A percentile compares a stretch with the other conserved stretches of the same genome.
phyloP scores from a whole-genome alignment of 2,329 filamentous ascomycete genomes.

The Curvularia spicifera region DNA sequence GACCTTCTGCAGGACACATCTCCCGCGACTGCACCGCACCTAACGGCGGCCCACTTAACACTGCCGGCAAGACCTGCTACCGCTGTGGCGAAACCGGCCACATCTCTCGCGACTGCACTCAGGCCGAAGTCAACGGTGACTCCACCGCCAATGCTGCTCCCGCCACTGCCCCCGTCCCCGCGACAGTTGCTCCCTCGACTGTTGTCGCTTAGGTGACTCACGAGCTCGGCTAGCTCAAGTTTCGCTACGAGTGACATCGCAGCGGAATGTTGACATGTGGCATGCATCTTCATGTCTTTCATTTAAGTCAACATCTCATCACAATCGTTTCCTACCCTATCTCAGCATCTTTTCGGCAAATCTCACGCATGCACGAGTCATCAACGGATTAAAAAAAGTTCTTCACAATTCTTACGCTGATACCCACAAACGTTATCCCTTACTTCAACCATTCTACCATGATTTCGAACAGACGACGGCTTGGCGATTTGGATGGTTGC shows the following conservation, averaged over 20 bases:
- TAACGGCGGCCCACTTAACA: conserved; percentile 94
- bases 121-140: conserved; percentile 64
- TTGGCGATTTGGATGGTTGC: conserved; percentile 44
- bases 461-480: conserved; percentile 46
- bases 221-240: conserved; percentile 3
- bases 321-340: conserved; percentile 44
- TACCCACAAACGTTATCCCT: conserved; percentile 52
- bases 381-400: conserved; percentile 46
- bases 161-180: conserved; percentile 43
- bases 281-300: conserved; percentile 21
- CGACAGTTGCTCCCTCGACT: conserved; percentile 50
- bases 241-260: conserved; percentile 30
- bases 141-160: conserved; percentile 34
- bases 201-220: conserved; percentile 43
- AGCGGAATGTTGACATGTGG: conserved; percentile 14
- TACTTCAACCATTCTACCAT: conserved; percentile 47
- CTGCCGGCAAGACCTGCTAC: conserved; percentile 98
- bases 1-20: conserved; percentile 70
- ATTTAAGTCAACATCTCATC: conserved; percentile 24
- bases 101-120: conserved; percentile 94
- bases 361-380: conserved; percentile 49
- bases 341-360: conserved; percentile 45
- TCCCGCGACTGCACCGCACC: conserved; percentile 94
- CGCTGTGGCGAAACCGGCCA: conserved; percentile 94
- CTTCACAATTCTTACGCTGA: conserved; percentile 52